Evolutionary conservation across 2,329 filamentous ascomycete species (phyloP).

Genomic region (Fusarium nanum): DNA sequence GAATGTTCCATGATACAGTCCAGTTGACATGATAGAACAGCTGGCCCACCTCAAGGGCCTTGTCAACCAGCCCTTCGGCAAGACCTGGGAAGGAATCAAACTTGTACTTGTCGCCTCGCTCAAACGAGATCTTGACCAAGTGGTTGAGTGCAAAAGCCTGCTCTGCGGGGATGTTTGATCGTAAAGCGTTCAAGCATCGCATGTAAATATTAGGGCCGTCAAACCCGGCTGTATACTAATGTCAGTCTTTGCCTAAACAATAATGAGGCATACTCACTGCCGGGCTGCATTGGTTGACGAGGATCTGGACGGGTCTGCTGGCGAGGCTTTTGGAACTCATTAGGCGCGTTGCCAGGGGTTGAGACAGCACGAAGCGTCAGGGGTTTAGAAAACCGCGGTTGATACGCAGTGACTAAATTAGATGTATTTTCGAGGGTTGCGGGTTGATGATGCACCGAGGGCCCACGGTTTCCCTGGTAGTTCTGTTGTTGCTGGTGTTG

Average conservation of each 20-base stretch:
- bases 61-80: conserved; percentile 87
- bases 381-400: conserved; percentile 71
- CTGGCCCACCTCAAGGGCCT: conserved; percentile 80
- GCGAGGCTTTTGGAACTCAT: conserved; percentile 66
- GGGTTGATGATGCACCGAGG: conserved; percentile 63
- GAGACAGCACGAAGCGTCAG: conserved; percentile 78
- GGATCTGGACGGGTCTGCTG: conserved; percentile 56
- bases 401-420: conserved; percentile 73
- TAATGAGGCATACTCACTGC: conserved; percentile 62
- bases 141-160: conserved; percentile 95
- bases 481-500: conserved; percentile 43
- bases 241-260: conserved; percentile 21
- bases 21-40: conserved; percentile 87
- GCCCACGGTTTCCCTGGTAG: conserved; percentile 54
- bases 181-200: conserved; percentile 84
- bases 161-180: conserved; percentile 81
- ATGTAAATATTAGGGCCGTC: conserved; percentile 92
- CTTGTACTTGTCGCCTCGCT: conserved; percentile 94
- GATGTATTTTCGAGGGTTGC: conserved; percentile 68
- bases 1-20: conserved; percentile 75
- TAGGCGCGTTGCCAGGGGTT: conserved; percentile 79
- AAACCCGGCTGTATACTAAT: conserved; percentile 61
- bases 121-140: conserved; percentile 93
- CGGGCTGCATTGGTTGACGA: conserved; percentile 66
- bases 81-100: conserved; percentile 92